These are phyloP conservation scores for Pyricularia pennisetigena DNA, from an alignment of 2,329 filamentous ascomycete species.

Conservation along the genomic window DNA sequence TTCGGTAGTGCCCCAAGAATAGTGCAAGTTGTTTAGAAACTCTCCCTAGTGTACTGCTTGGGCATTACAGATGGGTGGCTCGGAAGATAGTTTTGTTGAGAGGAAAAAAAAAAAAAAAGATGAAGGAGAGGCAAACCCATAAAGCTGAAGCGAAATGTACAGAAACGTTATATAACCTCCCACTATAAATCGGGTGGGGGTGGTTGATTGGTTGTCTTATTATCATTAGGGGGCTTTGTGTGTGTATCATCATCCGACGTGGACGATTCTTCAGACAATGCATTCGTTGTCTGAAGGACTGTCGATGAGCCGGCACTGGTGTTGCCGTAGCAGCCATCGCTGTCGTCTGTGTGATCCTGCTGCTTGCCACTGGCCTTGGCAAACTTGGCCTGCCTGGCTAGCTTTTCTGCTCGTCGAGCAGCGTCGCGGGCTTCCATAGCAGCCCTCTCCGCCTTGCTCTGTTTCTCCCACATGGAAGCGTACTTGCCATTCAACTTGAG, in stretches of 20 bases:
- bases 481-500: slow-evolving; percentile 64
- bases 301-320: slow-evolving; percentile 34
- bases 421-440: slow-evolving; percentile 45
- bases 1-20: neutral
- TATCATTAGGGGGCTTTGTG: neutral
- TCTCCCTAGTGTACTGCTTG: neutral
- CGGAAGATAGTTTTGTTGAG: neutral
- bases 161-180: neutral
- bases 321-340: slow-evolving; percentile 29
- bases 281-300: slow-evolving; percentile 18
- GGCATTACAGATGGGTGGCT: neutral
- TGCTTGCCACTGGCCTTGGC: slow-evolving; percentile 9
- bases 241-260: slow-evolving; percentile 4
- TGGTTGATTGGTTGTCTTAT: slow-evolving; percentile 1
- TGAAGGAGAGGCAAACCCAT: neutral
- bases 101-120: neutral
- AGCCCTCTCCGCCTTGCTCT: slow-evolving; percentile 68
- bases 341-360: slow-evolving; percentile 26
- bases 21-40: neutral
- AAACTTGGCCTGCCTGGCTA: slow-evolving; percentile 41
- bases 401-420: slow-evolving; percentile 29
- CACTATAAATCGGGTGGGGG: neutral
- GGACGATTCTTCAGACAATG: slow-evolving; percentile 10
- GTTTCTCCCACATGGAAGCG: slow-evolving; percentile 80
- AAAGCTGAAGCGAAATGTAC: neutral